These are phyloP conservation scores for Blastocrithidia nonstop DNA, from an alignment of 208 protist genomes.

Conservation along the genomic window DNA sequence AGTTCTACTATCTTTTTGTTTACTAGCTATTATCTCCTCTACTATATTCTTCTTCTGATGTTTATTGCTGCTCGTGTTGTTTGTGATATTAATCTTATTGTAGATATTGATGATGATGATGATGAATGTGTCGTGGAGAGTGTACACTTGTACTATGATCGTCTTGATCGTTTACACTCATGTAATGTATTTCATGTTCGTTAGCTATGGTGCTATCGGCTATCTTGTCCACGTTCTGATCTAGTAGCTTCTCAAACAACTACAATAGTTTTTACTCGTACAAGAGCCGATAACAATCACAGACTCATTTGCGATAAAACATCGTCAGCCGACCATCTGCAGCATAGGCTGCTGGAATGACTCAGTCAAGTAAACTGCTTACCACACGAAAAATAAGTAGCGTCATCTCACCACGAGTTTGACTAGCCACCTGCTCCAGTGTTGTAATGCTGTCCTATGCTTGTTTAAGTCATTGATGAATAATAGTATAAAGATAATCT, in stretches of 20 bases:
- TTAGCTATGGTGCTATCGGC: too few species aligned
- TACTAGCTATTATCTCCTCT: too few species aligned
- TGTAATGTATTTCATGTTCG: too few species aligned
- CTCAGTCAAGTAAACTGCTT: constrained; percentile 48
- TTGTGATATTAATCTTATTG: too few species aligned
- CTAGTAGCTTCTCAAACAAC: constrained; percentile 26
- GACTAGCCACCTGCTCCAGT: constrained; percentile 14
- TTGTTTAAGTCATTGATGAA: constrained; percentile 9
- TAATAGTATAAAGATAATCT: constrained; percentile 6
- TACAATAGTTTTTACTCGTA: constrained; percentile 41
- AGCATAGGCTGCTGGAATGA: constrained; percentile 59
- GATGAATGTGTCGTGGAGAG: too few species aligned
- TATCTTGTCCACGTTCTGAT: constrained; percentile 9
- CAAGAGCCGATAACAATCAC: constrained; percentile 59
- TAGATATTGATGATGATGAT: too few species aligned
- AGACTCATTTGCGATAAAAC: constrained; percentile 77
- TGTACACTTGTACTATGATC: too few species aligned
- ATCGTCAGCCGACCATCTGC: constrained; percentile 29
- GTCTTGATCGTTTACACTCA: too few species aligned
- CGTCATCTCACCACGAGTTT: constrained; percentile 52
- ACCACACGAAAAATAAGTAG: constrained; percentile 65
- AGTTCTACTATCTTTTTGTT: too few species aligned
- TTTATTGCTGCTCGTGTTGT: too few species aligned
- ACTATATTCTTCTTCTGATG: too few species aligned
- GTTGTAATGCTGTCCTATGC: neutral